phyloP scores from a whole-genome alignment of 2,329 filamentous ascomycete genomes.

The Pseudogymnoascus sp. region DNA sequence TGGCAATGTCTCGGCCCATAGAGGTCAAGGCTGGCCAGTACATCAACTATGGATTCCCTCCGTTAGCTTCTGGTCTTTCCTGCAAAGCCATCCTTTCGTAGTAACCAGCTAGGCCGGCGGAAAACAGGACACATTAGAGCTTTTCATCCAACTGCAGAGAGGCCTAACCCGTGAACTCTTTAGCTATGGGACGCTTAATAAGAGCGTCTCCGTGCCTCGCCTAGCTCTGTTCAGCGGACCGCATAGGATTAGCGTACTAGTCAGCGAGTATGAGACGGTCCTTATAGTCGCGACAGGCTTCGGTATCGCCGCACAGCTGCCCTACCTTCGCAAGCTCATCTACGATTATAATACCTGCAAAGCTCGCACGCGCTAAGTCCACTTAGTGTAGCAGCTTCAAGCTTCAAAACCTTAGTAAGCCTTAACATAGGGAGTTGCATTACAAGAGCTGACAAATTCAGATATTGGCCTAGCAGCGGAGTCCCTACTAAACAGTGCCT shows the following conservation, averaged over 20 bases:
- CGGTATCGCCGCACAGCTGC: neutral
- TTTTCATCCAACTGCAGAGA: neutral
- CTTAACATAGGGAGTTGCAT: too few relatives aligned
- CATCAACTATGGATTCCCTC: constrained; percentile 18
- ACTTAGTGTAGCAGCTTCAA: too few relatives aligned
- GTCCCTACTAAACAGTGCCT: neutral
- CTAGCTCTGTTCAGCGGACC: neutral
- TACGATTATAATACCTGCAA: neutral
- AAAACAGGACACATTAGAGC: neutral
- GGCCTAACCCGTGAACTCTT: constrained; percentile 1
- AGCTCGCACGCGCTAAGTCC: too few relatives aligned
- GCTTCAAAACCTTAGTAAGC: too few relatives aligned
- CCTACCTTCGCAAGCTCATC: neutral
- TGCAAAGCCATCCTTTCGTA: constrained; percentile 8
- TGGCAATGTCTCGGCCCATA: neutral
- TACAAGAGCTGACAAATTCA: neutral
- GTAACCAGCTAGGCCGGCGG: neutral
- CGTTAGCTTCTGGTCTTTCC: constrained; percentile 15
- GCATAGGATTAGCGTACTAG: neutral
- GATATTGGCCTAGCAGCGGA: neutral
- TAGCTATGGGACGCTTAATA: neutral
- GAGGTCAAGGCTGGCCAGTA: neutral
- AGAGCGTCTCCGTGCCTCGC: neutral
- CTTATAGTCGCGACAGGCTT: neutral
- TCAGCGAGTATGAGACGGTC: neutral